phyloP scores from a whole-genome alignment of 2,329 filamentous ascomycete genomes.

The Microsporum ferrugineum region DNA sequence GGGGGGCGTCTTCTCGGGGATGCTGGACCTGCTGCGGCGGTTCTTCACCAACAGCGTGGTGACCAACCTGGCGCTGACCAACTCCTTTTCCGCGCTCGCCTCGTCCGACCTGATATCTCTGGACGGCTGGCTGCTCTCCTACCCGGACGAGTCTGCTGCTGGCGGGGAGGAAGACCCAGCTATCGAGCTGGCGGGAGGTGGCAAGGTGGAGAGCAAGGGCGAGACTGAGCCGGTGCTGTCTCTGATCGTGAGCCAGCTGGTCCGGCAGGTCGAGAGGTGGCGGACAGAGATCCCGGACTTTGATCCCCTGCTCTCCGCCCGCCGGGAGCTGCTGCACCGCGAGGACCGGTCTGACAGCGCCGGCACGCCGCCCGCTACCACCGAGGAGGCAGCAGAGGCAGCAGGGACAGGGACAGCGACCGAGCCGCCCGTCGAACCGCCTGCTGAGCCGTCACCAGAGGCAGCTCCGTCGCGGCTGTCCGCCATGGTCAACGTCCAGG shows the following conservation, averaged over 20 bases:
- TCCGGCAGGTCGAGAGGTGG: conserved; percentile 52
- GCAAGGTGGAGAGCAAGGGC: conserved; percentile 13
- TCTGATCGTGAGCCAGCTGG: conserved; percentile 47
- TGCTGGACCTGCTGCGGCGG: conserved; percentile 52
- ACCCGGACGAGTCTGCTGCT: conserved; percentile 42
- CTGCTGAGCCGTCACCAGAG: background rate
- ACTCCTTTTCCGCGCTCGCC: conserved; percentile 68
- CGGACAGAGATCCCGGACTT: conserved; percentile 57
- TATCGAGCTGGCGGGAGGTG: background rate
- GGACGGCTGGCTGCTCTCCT: conserved; percentile 79
- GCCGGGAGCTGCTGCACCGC: conserved; percentile 34
- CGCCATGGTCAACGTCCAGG: background rate
- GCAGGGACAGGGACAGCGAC: background rate
- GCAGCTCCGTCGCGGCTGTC: background rate
- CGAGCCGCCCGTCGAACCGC: background rate
- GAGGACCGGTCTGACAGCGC: conserved; percentile 16
- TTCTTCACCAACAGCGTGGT: conserved; percentile 90
- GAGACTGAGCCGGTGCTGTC: conserved; percentile 37
- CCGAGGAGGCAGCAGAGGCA: background rate
- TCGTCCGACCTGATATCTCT: conserved; percentile 74
- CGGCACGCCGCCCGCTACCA: background rate
- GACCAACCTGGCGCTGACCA: conserved; percentile 78
- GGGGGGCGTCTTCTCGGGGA: conserved; percentile 43
- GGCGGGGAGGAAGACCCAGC: background rate
- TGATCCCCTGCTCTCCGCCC: conserved; percentile 56